Conservation (phyloP, 352 stramenopile species). For the Phytophthora citrophthora region DNA sequence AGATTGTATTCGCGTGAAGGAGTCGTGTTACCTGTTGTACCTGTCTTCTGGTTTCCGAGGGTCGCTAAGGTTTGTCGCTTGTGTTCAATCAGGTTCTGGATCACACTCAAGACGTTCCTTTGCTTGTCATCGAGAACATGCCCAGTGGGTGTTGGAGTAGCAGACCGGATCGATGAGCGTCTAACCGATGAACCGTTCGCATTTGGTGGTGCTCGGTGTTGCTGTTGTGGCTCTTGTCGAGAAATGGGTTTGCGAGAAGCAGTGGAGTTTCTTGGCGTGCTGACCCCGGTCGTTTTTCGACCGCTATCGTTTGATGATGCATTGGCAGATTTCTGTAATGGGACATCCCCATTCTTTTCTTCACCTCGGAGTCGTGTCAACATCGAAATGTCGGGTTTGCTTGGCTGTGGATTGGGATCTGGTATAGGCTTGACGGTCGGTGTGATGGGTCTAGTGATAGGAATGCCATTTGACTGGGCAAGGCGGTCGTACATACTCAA, state of each 20-base stretch:
- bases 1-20: slow-evolving; percentile 25
- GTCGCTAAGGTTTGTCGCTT: slow-evolving; percentile 74
- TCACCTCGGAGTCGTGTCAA: slow-evolving; percentile 7
- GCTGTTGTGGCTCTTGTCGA: slow-evolving; percentile 26
- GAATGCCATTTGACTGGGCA: slow-evolving; percentile 52
- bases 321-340: slow-evolving; percentile 3
- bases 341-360: slow-evolving; percentile 2
- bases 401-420: slow-evolving; percentile 15
- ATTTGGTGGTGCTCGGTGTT: slow-evolving; percentile 12
- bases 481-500: slow-evolving; percentile 77
- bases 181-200: slow-evolving; percentile 2
- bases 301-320: slow-evolving; percentile 20
- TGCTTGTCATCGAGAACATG: slow-evolving; percentile 59
- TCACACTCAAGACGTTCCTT: slow-evolving; percentile 69
- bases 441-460: slow-evolving; percentile 33
- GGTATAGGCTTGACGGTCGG: slow-evolving; percentile 49
- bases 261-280: slow-evolving; percentile 2
- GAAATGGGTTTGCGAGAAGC: slow-evolving; percentile 14
- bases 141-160: slow-evolving; percentile 1
- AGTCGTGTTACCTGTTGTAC: slow-evolving; percentile 8
- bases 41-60: slow-evolving; percentile 38
- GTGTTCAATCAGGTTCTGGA: slow-evolving; percentile 83
- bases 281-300: slow-evolving; percentile 9
- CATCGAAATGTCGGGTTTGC: slow-evolving; percentile 2
- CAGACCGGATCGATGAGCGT: slow-evolving; percentile 5